phyloP scores from a whole-genome alignment of 108 stramenopile species.

The Nitzschia sp. region DNA sequence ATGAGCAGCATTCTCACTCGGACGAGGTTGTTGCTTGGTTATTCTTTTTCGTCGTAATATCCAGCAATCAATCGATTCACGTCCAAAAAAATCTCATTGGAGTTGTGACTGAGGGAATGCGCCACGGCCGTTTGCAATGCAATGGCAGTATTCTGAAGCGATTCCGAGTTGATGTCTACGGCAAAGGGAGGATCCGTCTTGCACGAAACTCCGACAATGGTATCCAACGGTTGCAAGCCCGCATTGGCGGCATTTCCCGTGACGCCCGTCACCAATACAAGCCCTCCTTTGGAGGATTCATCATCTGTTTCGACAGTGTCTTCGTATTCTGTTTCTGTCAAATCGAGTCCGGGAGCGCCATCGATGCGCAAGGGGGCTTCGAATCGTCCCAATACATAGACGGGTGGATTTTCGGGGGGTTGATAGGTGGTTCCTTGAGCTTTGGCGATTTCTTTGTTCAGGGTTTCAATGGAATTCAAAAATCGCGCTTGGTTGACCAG shows the following conservation, averaged over 20 bases:
- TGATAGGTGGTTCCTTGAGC: neutral
- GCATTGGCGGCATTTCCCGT: constrained; percentile 9
- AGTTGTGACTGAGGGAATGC: constrained; percentile 3
- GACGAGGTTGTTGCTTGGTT: too few species aligned
- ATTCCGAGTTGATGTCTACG: neutral
- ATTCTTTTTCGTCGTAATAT: neutral
- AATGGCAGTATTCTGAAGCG: constrained; percentile 12
- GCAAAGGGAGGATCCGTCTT: neutral
- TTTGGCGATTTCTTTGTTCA: neutral
- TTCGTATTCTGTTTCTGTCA: neutral
- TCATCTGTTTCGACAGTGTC: neutral
- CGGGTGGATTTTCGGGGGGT: neutral
- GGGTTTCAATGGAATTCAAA: constrained; percentile 3
- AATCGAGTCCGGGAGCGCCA: constrained; percentile 6
- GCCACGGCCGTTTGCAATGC: constrained; percentile 7
- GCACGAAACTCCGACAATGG: constrained; percentile 6
- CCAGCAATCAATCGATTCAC: constrained; percentile 10
- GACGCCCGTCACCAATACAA: constrained; percentile 7
- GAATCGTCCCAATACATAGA: neutral
- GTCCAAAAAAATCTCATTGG: constrained; percentile 12
- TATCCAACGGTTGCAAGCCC: constrained; percentile 2
- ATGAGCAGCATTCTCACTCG: too few species aligned
- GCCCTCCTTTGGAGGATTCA: neutral
- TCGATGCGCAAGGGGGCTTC: constrained; percentile 3
- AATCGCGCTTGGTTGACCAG: neutral